Percentiles rank a stretch among this genome's conserved stretches.
phyloP scores from a whole-genome alignment of 208 protist genomes.

The Zelonia costaricensis region DNA sequence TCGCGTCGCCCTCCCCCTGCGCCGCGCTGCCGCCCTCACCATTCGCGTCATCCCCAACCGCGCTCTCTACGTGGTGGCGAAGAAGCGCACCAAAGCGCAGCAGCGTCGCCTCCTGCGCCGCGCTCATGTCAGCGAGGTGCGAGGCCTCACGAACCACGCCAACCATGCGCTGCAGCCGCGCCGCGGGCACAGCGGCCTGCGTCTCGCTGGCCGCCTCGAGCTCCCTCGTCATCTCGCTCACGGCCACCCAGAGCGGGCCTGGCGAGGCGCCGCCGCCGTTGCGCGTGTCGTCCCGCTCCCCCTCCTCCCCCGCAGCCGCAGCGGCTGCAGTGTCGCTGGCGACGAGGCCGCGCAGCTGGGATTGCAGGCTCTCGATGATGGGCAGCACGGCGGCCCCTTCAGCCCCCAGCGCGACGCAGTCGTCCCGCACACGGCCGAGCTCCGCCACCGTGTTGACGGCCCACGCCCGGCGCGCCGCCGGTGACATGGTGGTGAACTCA shows the following conservation, averaged over 20 bases:
- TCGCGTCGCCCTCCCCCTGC: background rate
- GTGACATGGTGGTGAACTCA: slow-evolving; percentile 36
- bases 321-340: background rate
- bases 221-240: slow-evolving; percentile 41
- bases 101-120: slow-evolving; percentile 9
- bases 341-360: slow-evolving; percentile 21
- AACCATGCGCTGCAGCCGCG: slow-evolving; percentile 30
- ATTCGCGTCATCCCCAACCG: background rate
- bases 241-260: slow-evolving; percentile 21
- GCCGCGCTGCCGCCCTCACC: background rate
- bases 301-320: slow-evolving; percentile 4
- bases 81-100: slow-evolving; percentile 10
- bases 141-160: slow-evolving; percentile 10
- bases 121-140: background rate
- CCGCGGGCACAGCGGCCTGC: slow-evolving; percentile 14
- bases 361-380: slow-evolving; percentile 27
- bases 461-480: slow-evolving; percentile 28
- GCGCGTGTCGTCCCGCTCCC: background rate
- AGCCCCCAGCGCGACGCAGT: slow-evolving; percentile 31
- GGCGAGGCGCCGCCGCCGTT: background rate
- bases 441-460: slow-evolving; percentile 17
- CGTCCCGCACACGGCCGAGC: slow-evolving; percentile 24
- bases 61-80: slow-evolving; percentile 5
- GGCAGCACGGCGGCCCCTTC: slow-evolving; percentile 25
- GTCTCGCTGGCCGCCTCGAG: slow-evolving; percentile 18